These are phyloP conservation scores for Termitomyces eurrhizus DNA, from an alignment of 768 basidiomycete genomes.

Conservation along the genomic window DNA sequence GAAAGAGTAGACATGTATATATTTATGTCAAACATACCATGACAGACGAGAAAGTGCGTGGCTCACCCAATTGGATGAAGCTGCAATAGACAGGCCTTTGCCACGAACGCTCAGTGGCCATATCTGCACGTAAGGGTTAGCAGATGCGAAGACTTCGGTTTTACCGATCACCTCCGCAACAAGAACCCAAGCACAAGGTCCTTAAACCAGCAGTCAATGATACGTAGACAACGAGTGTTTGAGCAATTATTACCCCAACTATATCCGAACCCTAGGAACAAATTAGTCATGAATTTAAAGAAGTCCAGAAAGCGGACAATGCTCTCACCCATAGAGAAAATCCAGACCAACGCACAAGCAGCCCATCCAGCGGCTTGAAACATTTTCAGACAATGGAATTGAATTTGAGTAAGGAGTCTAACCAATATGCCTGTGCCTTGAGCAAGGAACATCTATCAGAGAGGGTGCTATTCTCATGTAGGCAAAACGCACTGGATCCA, in stretches of 20 bases:
- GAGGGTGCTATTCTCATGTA: not conserved
- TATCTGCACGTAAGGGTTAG: conserved; percentile 31
- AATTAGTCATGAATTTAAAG: not conserved
- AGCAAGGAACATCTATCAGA: conserved; percentile 6
- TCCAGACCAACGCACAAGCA: conserved; percentile 68
- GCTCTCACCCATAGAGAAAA: conserved; percentile 60
- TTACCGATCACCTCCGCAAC: conserved; percentile 48
- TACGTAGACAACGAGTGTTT: not conserved
- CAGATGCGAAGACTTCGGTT: not conserved
- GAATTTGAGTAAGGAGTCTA: not conserved
- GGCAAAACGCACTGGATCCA: conserved; percentile 42
- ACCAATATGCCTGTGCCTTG: conserved; percentile 26
- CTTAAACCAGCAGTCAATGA: conserved; percentile 15
- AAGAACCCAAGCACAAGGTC: conserved; percentile 74
- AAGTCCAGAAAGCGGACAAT: not conserved
- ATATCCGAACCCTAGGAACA: conserved; percentile 56
- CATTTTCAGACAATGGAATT: not conserved
- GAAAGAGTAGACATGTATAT: not conserved
- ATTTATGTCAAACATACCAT: not conserved
- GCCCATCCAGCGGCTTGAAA: conserved; percentile 63
- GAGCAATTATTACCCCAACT: conserved; percentile 51
- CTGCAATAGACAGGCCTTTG: conserved; percentile 72
- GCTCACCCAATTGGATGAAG: conserved; percentile 71
- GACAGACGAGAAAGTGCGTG: not conserved
- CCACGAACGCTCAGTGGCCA: conserved; percentile 71